A percentile compares a stretch with the other conserved stretches of the same genome.
Conservation (phyloP, 2,329 filamentous ascomycete genomes). For the Endoconidiophora laricicola region DNA sequence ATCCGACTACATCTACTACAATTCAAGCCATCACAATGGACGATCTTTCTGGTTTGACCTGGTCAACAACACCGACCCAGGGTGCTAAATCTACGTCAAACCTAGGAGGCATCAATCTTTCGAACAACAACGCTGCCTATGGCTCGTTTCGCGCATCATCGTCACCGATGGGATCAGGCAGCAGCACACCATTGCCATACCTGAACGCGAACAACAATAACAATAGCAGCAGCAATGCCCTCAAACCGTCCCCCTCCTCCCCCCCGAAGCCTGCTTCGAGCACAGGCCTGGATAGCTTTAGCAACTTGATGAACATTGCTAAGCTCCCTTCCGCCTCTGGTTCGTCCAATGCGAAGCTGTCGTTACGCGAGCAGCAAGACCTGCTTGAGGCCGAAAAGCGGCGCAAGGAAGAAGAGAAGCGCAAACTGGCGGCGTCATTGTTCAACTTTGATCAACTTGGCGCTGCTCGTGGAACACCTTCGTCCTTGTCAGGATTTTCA, state of each 20-base stretch:
- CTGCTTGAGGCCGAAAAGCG: slow-evolving; percentile 48
- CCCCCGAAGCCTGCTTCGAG: slow-evolving; percentile 16
- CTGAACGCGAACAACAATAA: not conserved
- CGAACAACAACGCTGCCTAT: slow-evolving; percentile 29
- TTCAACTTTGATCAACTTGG: slow-evolving; percentile 63
- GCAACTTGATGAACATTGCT: slow-evolving; percentile 50
- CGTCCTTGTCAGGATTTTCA: slow-evolving; percentile 15
- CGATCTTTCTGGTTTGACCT: slow-evolving; percentile 44
- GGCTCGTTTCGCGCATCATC: slow-evolving; percentile 37
- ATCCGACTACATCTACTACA: not conserved
- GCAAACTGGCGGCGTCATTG: slow-evolving; percentile 54
- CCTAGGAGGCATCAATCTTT: slow-evolving; percentile 22
- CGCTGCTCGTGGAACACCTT: slow-evolving; percentile 44
- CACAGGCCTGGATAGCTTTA: slow-evolving; percentile 50
- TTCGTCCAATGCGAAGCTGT: slow-evolving; percentile 52
- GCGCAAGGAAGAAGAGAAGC: slow-evolving; percentile 57
- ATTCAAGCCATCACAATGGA: slow-evolving; percentile 31
- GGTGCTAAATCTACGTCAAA: slow-evolving; percentile 22
- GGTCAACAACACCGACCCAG: slow-evolving; percentile 28
- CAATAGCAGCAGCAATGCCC: not conserved
- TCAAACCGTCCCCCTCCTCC: not conserved
- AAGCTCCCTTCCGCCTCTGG: slow-evolving; percentile 25
- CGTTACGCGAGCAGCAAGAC: slow-evolving; percentile 61
- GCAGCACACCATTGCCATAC: slow-evolving; percentile 28
- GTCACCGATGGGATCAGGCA: slow-evolving; percentile 37